Base-by-base conservation (phyloP, 768 basidiomycete genomes). In the Lyophyllum shimeji region DNA sequence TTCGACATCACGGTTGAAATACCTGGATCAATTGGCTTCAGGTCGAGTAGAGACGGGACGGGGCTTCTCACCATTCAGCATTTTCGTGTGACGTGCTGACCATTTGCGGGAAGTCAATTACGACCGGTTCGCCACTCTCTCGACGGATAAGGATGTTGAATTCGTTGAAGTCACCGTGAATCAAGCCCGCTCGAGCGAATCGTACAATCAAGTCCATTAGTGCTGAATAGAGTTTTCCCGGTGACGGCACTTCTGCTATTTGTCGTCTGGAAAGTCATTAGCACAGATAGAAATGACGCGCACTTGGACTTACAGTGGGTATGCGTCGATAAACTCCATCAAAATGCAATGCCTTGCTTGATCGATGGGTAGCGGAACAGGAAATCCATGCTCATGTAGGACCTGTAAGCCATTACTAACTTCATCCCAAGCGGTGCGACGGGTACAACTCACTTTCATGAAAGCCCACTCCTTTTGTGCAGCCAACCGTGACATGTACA, bases 101-200 rank as follows among this genome's bases (percentile, higher is more conserved):
- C 96, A 98, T 98, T 76, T 99, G 97, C 7, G 97, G 97, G 69
- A 99, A 99, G 75, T 99, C 97, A 64, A 99, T 99, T 42, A 99
- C 85, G 50, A 98, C 73, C 7, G 95, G 91, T 63, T 93, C 86
- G 11, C 81, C 80, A 20, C 71, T 69, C 51, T 87, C 86, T 45
- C 90, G 83, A 34, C 83, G 82, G 63, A 99, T 94, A 58, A 99
- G 85, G 61, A 99, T 95, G 71, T 99, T 98, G 78, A 98, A 99
- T 68, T 99, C 97, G 74, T 99, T 99, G 74, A 91, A 99, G 63
- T 99, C 97, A 40, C 97, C 95, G 65, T 99, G 97, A 50, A 99
- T 98, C n/a, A 99, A 82, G 5, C 97, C 97, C 15, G 90, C 85
- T 34, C 84, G 86, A 5, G 96, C 95, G 65, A 98, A 89, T 51